phyloP scores from a whole-genome alignment of 2,329 filamentous ascomycete genomes.

The Cercospora zeae-maydis region DNA sequence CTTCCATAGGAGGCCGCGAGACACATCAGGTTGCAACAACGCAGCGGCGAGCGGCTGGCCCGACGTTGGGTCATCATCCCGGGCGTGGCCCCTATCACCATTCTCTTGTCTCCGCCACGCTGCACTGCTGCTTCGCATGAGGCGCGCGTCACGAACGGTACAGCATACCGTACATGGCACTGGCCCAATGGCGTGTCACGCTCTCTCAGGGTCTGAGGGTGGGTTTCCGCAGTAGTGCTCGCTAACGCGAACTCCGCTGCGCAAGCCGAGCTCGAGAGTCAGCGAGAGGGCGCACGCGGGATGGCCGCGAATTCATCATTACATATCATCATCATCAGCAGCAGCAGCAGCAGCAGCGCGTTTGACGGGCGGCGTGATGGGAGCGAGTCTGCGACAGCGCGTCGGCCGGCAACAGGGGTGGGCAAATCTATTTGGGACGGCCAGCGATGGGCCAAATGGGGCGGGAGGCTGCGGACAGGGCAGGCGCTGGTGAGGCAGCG shows the following conservation, averaged over 20 bases:
- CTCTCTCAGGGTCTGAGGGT: background rate
- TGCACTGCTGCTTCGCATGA: background rate
- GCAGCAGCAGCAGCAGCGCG: no score
- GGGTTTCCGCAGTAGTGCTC: background rate
- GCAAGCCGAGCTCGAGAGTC: background rate
- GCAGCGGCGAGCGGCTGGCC: background rate
- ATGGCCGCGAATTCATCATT: constrained; percentile 1
- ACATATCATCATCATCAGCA: no score
- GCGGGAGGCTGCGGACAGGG: background rate
- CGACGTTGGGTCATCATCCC: background rate
- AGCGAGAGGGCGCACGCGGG: background rate
- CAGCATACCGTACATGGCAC: background rate
- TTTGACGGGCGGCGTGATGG: background rate
- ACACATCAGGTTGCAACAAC: background rate
- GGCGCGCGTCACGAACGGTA: background rate
- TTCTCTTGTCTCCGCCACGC: background rate
- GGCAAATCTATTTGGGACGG: background rate
- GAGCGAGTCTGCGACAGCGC: background rate
- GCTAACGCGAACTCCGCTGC: no score
- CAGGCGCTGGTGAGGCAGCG: background rate
- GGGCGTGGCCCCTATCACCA: background rate
- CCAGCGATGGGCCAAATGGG: background rate
- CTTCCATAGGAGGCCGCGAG: background rate
- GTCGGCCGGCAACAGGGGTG: background rate
- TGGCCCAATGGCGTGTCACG: background rate